A percentile compares a stretch with the other conserved stretches of the same genome.
Evolutionary conservation across 2,329 filamentous ascomycete genomes (phyloP).

Genomic region (Trichoderma citrinoviride): DNA sequence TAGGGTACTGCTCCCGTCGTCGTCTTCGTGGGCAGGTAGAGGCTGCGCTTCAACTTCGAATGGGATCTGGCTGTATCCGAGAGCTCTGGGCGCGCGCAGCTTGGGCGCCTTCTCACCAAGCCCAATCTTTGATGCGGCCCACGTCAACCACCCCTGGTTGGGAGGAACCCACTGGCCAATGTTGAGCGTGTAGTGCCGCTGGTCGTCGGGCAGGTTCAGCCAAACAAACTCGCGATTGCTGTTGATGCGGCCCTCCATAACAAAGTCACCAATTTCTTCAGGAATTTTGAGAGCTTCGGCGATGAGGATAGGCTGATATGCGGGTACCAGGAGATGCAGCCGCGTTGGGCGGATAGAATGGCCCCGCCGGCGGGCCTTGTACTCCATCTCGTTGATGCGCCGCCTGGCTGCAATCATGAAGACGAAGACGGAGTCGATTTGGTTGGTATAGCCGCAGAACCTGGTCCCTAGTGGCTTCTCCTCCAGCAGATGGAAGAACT

Average conservation of each 20-base stretch:
- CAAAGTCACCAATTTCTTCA: slow-evolving; percentile 38
- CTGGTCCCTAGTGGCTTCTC: slow-evolving; percentile 34
- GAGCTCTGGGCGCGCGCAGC: slow-evolving; percentile 27
- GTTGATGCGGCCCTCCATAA: slow-evolving; percentile 41
- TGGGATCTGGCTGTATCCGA: slow-evolving; percentile 28
- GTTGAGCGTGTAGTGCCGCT: slow-evolving; percentile 33
- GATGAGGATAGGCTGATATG: slow-evolving; percentile 40
- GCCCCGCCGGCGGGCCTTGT: slow-evolving; percentile 27
- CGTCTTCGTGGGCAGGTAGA: background rate
- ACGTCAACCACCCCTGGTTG: slow-evolving; percentile 29
- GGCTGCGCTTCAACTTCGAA: slow-evolving; percentile 3
- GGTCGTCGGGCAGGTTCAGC: slow-evolving; percentile 39
- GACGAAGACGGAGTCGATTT: slow-evolving; percentile 41
- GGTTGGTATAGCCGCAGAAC: slow-evolving; percentile 42
- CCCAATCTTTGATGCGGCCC: slow-evolving; percentile 30
- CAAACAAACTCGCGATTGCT: slow-evolving; percentile 40
- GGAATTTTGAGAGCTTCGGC: slow-evolving; percentile 38
- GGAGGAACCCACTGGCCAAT: slow-evolving; percentile 37
- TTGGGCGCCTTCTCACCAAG: slow-evolving; percentile 27
- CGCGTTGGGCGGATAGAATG: slow-evolving; percentile 29
- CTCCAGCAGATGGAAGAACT: slow-evolving; percentile 39
- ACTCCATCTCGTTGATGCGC: slow-evolving; percentile 29
- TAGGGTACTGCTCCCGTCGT: slow-evolving; percentile 18
- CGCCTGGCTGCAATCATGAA: slow-evolving; percentile 40
- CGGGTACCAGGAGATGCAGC: slow-evolving; percentile 40